Base-by-base conservation (phyloP, 805 yeast species). In the Teunomyces funiuensis region DNA sequence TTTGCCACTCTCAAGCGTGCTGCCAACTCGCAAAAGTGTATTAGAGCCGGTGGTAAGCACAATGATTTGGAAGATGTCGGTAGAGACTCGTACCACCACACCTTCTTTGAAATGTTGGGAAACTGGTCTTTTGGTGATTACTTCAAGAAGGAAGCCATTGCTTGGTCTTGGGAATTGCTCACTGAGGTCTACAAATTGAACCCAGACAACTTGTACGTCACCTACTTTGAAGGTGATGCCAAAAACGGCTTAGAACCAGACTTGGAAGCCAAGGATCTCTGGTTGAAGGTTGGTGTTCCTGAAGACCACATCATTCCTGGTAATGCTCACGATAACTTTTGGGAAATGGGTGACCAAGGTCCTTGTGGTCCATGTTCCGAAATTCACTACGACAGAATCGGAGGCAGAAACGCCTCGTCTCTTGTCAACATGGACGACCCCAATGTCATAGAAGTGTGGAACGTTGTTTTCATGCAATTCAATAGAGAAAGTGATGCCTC, bases 341-440 rank as follows among this genome's bases (percentile, higher is more conserved):
- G 99, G 99, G 99, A 93, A 74, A 93, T 93, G 99, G 99, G 99
- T 57, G 99, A 95, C 61, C 98, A 91, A 73, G 99, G 99, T 52
- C 99, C 99, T 37, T 93, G 99, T 74, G 99, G 99, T 49, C 99
- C 99, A 39, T 95, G 99, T 71, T 85, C 96, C 17, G 99, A 93
- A 69, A 79, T 93, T 54, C 99, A 93, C 67, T 93, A 88, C 65
- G 99, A 93, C 68, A 83, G 99, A 70, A 89, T 93, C 51, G 99
- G 99, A 51, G 97, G 98, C 44, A 84, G 99, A 74, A 91, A 93
- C 60, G 99, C 98, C 41, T 74, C 97, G 14, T 57, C 68, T 49
- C 75, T 95, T 50, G 99, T 93, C 55, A 93, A 93, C 64, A 80
- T 80, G 82, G 99, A 93, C 69, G 99, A 93, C 65, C 99, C 99